Conservation (phyloP, 2,329 filamentous ascomycete species). For the Aureobasidium vineae region DNA sequence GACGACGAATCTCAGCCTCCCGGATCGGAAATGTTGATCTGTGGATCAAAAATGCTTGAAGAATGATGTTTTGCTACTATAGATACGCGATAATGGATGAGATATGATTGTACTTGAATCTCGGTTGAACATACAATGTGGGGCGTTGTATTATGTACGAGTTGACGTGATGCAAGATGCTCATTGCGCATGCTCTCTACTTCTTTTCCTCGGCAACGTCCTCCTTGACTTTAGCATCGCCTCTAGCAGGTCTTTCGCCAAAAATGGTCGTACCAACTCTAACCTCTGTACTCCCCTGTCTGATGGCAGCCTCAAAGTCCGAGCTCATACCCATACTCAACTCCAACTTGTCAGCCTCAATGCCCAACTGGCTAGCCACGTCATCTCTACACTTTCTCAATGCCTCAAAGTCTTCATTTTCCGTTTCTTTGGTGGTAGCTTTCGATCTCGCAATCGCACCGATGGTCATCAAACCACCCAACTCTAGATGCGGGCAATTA, state of each 20-base stretch:
- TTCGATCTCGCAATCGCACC: conserved; percentile 85
- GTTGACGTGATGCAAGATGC: neutral
- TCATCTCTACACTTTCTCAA: conserved; percentile 69
- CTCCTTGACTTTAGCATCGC: conserved; percentile 66
- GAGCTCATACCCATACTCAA: conserved; percentile 97
- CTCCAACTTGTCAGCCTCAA: conserved; percentile 63
- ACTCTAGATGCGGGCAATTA: conserved; percentile 67
- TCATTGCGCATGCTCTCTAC: neutral
- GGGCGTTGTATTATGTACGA: no score
- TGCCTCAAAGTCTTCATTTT: conserved; percentile 84
- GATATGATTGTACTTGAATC: neutral
- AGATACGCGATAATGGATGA: conserved; percentile 9
- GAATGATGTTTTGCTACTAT: neutral
- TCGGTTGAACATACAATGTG: neutral
- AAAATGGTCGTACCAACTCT: conserved; percentile 94
- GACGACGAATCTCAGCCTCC: no score
- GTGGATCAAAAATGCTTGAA: neutral
- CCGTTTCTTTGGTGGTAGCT: conserved; percentile 66
- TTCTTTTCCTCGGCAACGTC: conserved; percentile 31
- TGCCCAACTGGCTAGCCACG: conserved; percentile 61
- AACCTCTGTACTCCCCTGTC: conserved; percentile 82
- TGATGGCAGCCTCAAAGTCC: conserved; percentile 88
- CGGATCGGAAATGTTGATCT: no score
- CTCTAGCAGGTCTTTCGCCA: conserved; percentile 74
- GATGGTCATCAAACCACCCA: conserved; percentile 94